Evolutionary conservation across 805 yeast genomes (phyloP).

Genomic region (Candida chilensis): DNA sequence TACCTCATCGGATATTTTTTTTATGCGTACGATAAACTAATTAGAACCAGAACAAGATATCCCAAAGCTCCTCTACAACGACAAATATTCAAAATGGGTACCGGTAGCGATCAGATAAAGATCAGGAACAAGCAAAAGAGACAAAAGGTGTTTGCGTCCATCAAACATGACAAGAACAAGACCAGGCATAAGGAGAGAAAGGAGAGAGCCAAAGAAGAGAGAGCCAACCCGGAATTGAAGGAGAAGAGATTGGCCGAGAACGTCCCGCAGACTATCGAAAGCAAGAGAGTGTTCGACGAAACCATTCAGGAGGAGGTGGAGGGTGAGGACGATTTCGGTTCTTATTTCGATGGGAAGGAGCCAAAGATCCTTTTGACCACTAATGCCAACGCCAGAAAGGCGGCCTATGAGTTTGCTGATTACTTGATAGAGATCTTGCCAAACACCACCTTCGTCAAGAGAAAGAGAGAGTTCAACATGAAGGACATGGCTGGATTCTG

Average conservation of each 20-base stretch:
- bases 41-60: too few relatives aligned
- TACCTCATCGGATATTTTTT: too few relatives aligned
- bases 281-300: constrained; percentile 80
- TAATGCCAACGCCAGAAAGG: constrained; percentile 73
- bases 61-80: too few relatives aligned
- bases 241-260: constrained; percentile 73
- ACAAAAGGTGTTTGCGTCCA: constrained; percentile 64
- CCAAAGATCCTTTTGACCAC: constrained; percentile 92
- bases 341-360: constrained; percentile 46
- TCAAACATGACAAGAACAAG: constrained; percentile 69
- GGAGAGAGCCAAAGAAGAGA: constrained; percentile 83
- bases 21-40: too few relatives aligned
- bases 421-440: constrained; percentile 79
- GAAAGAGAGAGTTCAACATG: constrained; percentile 77
- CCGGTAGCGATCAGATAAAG: constrained; percentile 20
- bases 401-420: constrained; percentile 87
- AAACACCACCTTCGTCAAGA: constrained; percentile 74
- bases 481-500: constrained; percentile 83
- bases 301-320: constrained; percentile 56
- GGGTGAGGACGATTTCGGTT: constrained; percentile 57
- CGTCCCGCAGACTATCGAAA: constrained; percentile 76
- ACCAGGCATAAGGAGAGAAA: constrained; percentile 68
- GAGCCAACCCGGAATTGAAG: constrained; percentile 71
- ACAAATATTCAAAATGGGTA: constrained; percentile 1
- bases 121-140: constrained; percentile 75